Percentiles rank a stretch among this genome's conserved stretches.
Conservation (phyloP, 2,329 filamentous ascomycete species). For the Pezicula neosporulosa region DNA sequence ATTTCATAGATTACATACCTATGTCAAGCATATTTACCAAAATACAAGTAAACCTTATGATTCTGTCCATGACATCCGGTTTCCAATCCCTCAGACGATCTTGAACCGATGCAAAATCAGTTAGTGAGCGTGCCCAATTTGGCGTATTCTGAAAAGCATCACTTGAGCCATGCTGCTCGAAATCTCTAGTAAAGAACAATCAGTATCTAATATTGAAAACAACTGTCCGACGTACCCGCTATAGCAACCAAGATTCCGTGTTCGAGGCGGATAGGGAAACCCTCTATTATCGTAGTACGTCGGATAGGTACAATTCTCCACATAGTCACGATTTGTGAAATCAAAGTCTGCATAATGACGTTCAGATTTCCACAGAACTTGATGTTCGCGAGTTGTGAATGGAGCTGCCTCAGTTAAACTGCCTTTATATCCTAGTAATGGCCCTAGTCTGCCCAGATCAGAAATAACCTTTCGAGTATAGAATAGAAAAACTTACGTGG, state of each 20-base stretch:
- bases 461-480: background rate
- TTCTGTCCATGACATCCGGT: constrained; percentile 50
- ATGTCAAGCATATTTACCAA: constrained; percentile 58
- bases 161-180: background rate
- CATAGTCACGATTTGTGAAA: background rate
- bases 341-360: background rate
- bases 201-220: background rate
- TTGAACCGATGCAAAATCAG: constrained; percentile 64
- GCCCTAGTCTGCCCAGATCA: background rate
- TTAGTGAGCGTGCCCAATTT: constrained; percentile 35
- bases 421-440: background rate
- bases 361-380: background rate
- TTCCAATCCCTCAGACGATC: constrained; percentile 63
- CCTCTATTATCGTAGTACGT: background rate
- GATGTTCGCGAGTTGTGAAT: background rate
- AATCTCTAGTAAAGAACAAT: background rate
- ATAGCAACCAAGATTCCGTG: background rate
- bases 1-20: background rate
- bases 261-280: background rate
- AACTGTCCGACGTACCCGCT: background rate
- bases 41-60: constrained; percentile 60
- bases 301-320: background rate
- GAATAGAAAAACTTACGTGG: constrained; percentile 50
- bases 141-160: constrained; percentile 17
- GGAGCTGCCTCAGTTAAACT: background rate